Conservation (phyloP, 1,284 basidiomycete genomes). For the Apiotrichum veenhuisii region DNA sequence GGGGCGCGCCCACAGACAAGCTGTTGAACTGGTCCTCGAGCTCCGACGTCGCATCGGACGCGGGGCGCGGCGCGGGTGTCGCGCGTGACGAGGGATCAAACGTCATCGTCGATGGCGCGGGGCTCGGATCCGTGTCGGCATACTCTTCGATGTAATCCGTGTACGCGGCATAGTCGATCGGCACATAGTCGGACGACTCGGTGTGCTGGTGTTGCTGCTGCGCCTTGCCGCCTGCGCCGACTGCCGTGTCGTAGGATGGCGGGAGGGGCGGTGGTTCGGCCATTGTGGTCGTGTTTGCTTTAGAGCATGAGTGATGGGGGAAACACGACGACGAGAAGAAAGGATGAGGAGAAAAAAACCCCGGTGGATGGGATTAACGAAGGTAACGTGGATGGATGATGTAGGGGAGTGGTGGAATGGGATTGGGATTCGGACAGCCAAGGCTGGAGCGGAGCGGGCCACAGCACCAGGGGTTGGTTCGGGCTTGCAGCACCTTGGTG, state of each 20-base stretch:
- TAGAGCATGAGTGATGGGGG: background rate
- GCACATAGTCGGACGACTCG: background rate
- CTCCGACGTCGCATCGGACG: background rate
- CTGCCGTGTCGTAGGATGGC: constrained; percentile 14
- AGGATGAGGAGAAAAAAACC: background rate
- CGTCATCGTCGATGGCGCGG: background rate
- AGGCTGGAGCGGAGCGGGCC: background rate
- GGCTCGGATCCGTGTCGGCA: background rate
- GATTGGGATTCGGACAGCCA: no score
- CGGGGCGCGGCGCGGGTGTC: no score
- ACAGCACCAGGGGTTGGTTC: background rate
- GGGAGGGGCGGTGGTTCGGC: constrained; percentile 5
- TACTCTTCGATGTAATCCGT: constrained; percentile 3
- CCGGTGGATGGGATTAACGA: background rate
- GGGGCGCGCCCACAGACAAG: background rate
- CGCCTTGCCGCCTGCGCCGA: background rate
- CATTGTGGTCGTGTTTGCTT: constrained; percentile 10
- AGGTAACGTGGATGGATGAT: background rate
- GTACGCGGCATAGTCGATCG: background rate
- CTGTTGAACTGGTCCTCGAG: constrained; percentile 2
- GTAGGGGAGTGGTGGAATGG: no score
- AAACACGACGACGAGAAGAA: background rate
- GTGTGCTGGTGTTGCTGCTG: background rate
- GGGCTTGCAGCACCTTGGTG: no score
- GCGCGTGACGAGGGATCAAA: background rate